Percentiles rank a stretch among this genome's conserved stretches.
These are phyloP conservation scores for Asclepias syriaca DNA, from an alignment of 257 asterid genomes.

Conservation along the genomic window DNA sequence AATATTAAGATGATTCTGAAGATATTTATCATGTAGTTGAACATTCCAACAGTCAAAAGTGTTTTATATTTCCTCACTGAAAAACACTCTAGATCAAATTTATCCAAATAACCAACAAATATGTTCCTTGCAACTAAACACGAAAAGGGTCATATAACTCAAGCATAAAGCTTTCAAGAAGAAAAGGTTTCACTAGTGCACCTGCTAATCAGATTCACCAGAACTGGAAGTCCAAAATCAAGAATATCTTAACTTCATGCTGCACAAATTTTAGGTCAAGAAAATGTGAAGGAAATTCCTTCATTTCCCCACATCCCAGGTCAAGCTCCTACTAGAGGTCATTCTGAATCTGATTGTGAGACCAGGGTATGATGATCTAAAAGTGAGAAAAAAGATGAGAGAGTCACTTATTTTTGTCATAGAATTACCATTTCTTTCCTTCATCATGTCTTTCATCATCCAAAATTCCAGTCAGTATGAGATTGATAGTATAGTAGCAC, in stretches of 20 bases:
- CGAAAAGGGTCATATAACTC: background rate
- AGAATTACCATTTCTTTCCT: slow-evolving; percentile 77
- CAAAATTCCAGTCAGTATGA: slow-evolving; percentile 63
- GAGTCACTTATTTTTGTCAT: background rate
- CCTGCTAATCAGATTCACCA: background rate
- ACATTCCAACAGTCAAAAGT: background rate
- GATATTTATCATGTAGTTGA: background rate
- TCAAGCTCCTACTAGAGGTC: background rate
- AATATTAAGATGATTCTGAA: background rate
- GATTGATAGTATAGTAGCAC: slow-evolving; percentile 59
- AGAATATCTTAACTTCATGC: background rate
- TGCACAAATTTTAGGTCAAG: background rate
- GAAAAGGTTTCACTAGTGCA: background rate
- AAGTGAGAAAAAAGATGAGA: background rate
- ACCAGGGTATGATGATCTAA: background rate
- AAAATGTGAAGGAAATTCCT: background rate
- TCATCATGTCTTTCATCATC: slow-evolving; percentile 78
- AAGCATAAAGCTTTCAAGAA: background rate
- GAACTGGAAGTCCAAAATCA: background rate
- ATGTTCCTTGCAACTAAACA: background rate
- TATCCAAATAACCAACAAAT: background rate
- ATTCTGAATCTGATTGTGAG: slow-evolving; percentile 2
- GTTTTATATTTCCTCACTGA: background rate
- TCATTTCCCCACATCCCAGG: background rate
- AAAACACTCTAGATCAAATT: background rate